Percentiles rank a stretch among this genome's conserved stretches.
These are phyloP conservation scores for Golovinomyces cichoracearum DNA, from an alignment of 2,329 filamentous ascomycete species.

Conservation along the genomic window DNA sequence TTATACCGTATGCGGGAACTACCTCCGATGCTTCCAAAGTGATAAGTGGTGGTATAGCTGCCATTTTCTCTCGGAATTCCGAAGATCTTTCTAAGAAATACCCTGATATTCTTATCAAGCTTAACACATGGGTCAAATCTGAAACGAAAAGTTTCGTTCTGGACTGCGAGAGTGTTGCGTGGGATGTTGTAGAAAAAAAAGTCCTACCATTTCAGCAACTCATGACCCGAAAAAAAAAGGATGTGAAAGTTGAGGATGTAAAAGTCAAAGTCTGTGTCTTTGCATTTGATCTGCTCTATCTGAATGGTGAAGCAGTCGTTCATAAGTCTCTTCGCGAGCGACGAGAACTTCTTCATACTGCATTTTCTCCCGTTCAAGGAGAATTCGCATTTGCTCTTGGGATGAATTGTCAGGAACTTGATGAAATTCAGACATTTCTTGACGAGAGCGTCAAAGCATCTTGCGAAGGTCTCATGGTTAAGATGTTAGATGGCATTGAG, in stretches of 20 bases:
- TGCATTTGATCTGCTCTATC: constrained; percentile 79
- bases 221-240: constrained; percentile 94
- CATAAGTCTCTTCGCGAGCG: constrained; percentile 68
- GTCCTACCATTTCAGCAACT: constrained; percentile 91
- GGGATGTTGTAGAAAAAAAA: constrained; percentile 88
- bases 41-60: constrained; percentile 36
- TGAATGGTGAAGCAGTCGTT: constrained; percentile 76
- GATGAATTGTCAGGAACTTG: constrained; percentile 67
- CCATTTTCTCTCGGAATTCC: constrained; percentile 92
- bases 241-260: constrained; percentile 83
- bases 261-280: constrained; percentile 95
- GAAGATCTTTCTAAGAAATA: constrained; percentile 96
- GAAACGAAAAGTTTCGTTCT: constrained; percentile 86
- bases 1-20: constrained; percentile 39
- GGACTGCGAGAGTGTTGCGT: constrained; percentile 95
- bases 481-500: constrained; percentile 86
- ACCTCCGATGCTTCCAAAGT: constrained; percentile 33
- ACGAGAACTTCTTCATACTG: constrained; percentile 42
- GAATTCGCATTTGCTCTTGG: constrained; percentile 77
- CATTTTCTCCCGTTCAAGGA: constrained; percentile 57
- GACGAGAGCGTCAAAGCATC: constrained; percentile 90
- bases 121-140: constrained; percentile 68
- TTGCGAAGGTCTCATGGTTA: constrained; percentile 96
- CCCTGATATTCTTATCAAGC: constrained; percentile 72
- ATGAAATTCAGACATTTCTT: constrained; percentile 75